phyloP scores from a whole-genome alignment of 345 rosid species.

The Eucalyptus cloeziana region DNA sequence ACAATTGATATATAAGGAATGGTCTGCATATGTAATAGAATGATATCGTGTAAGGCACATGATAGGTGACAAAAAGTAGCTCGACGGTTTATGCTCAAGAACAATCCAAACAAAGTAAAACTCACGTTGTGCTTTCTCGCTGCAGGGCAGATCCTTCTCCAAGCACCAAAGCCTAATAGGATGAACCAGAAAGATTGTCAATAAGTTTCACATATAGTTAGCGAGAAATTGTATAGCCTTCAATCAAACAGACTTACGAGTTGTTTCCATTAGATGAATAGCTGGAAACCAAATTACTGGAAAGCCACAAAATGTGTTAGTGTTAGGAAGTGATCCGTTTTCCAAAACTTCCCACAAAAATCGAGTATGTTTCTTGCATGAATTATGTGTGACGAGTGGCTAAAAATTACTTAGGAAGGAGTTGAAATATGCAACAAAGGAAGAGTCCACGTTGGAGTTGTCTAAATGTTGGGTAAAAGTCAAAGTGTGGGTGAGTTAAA shows the following conservation, averaged over 20 bases:
- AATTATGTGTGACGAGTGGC: too few species aligned
- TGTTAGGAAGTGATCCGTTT: too few species aligned
- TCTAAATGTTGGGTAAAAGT: too few species aligned
- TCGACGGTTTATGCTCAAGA: background rate
- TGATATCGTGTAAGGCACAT: background rate
- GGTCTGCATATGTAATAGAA: slow-evolving; percentile 6
- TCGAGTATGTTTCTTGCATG: too few species aligned
- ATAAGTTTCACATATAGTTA: background rate
- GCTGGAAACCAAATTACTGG: slow-evolving; percentile 67
- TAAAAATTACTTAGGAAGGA: too few species aligned
- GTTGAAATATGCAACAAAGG: too few species aligned
- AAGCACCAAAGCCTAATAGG: slow-evolving; percentile 54
- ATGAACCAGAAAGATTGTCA: background rate
- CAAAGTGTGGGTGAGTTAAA: too few species aligned
- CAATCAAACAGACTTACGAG: slow-evolving; percentile 26
- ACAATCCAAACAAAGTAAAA: background rate
- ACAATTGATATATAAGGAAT: slow-evolving; percentile 63
- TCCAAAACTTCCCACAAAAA: too few species aligned
- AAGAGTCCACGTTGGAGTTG: too few species aligned
- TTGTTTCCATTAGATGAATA: slow-evolving; percentile 17
- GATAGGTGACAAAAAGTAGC: background rate
- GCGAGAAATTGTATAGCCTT: background rate
- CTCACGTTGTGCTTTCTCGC: slow-evolving; percentile 31
- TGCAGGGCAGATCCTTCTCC: slow-evolving; percentile 54
- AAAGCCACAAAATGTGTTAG: background rate